Base-by-base conservation (phyloP, 345 rosid genomes). In the Populus deltoides region DNA sequence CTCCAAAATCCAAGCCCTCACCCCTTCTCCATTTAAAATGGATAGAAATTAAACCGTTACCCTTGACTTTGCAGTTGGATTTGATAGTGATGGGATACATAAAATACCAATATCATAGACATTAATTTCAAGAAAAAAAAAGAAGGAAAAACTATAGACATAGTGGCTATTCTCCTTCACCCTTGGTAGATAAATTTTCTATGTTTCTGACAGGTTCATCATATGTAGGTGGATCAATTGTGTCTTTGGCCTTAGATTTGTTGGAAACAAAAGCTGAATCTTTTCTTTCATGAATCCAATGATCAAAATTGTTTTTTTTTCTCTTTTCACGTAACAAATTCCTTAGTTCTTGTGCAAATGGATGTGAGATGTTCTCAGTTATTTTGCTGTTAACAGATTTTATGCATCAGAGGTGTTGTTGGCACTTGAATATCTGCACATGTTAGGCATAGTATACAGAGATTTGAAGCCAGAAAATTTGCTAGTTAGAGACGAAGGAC, bases 391-490 rank as follows among this genome's bases (percentile, higher is more conserved):
- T 36, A 12, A 67, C 88, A 92, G 98, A 86, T 90, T 94, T 79
- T 94, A 81, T 84, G 97, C 98, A 66, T 91, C 95, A 29, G 98
- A 94, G 85, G 94, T 94, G 82, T 73, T 94, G 57, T 79, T 94
- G 75, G 98, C 98, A 12, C 90, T 94, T 24, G 97, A 93, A 84
- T 94, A 94, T 67, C 83, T 94, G 45, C 98, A 93, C 88, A 94
- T 94, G 98, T 89, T 93, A 55, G 98, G 98, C 31, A 90, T 94
- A 13, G 98, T 94, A 2, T 94, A 94, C 77, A 88, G 97, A 68
- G 98, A 94, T 70, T 81, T 92, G 78, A 94, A 94, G 83, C 98
- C 97, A 63, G 98, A 94, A 81, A 94, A 94, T 70, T 93, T 94
- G 24, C 88, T 93, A 8, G 95, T 94, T 31, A 84, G 97, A 82